Evolutionary conservation across 2,329 filamentous ascomycete genomes (phyloP), one percentile per base, ranked within the genome.

Genomic region (Xylaria sp.): DNA sequence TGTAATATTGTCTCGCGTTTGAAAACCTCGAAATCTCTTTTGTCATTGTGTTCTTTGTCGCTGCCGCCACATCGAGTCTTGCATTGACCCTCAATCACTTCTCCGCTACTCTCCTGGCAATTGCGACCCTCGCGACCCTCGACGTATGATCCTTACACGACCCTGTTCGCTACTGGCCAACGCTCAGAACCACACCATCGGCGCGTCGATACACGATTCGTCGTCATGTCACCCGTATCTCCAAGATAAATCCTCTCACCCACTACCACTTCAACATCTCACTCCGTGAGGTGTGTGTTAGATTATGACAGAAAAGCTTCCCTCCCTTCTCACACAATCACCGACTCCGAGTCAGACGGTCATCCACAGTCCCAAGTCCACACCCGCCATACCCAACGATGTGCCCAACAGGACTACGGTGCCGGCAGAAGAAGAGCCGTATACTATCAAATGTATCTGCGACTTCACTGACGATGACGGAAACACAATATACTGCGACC

Each of bases 371-470:
- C 80, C 81, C 70, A 79, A 77, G 63, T 70, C 80, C 72, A 77
- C 76, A 63, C 75, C 78, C 68, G 73, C 78, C 74, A 68, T 78
- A 30, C 79, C 78, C 64, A 80, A 83, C 72, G 81, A 84, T 78
- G 78, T 78, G 68, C 74, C 79, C 66, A 80, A 80, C 65, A 84
- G 84, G 80, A 80, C 81, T 73, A 86, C 90, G 81, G 79, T 81
- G 57, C 69, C 69, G 68, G 89, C 90, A 76, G 89, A 91, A 71
- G 92, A 94, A 81, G 92, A 95, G 81, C 91, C 91, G 20, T 97
- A 97, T 80, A 97, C 93, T 67, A 97, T 98, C 84, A 97, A 97
- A 85, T 99, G 96, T 87, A 97, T 98, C 75, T 99, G 96, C 83
- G 90, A 90, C 79, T 97, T 92, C 81, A 84, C 89, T 79, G 94